A percentile compares a stretch with the other conserved stretches of the same genome.
Evolutionary conservation across 1,284 basidiomycete genomes (phyloP).

Genomic region (Marasmius sp.): DNA sequence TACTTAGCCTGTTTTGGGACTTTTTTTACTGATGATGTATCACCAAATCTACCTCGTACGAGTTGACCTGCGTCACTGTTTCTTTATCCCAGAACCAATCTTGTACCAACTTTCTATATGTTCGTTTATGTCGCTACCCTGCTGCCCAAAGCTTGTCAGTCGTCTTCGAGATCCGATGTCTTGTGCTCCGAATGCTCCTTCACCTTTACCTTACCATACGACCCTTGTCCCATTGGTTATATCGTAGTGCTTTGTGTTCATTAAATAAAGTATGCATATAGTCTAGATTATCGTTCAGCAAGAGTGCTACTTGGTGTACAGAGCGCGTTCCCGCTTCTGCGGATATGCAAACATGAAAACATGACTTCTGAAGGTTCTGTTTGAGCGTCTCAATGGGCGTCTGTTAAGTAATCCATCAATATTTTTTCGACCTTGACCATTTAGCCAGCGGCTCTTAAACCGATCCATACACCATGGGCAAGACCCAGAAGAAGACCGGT

Average conservation of each 20-base stretch:
- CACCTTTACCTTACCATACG: constrained; percentile 10
- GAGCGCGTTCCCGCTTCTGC: no score
- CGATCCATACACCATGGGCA: constrained; percentile 53
- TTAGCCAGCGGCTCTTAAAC: no score
- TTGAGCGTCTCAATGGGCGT: no score
- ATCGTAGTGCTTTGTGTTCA: constrained; percentile 30
- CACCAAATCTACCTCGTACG: constrained; percentile 8
- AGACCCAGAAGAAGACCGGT: constrained; percentile 86
- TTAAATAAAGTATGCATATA: constrained; percentile 27
- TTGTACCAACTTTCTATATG: neutral
- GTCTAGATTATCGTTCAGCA: constrained; percentile 16
- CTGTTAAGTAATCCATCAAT: no score
- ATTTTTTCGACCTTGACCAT: no score
- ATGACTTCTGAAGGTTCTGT: no score
- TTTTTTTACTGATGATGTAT: constrained; percentile 19
- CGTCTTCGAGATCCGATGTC: neutral
- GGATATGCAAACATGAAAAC: no score
- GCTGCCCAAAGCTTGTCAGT: constrained; percentile 5
- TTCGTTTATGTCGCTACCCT: constrained; percentile 8
- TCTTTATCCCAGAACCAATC: neutral
- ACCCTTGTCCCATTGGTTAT: constrained; percentile 9
- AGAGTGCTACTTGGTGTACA: no score
- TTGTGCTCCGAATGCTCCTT: constrained; percentile 4
- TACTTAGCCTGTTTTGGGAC: constrained; percentile 26
- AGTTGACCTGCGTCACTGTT: neutral